Evolutionary conservation across 345 rosid species (phyloP), one percentile per base, ranked within the genome.

Genomic region (Bruguiera sexangula): DNA sequence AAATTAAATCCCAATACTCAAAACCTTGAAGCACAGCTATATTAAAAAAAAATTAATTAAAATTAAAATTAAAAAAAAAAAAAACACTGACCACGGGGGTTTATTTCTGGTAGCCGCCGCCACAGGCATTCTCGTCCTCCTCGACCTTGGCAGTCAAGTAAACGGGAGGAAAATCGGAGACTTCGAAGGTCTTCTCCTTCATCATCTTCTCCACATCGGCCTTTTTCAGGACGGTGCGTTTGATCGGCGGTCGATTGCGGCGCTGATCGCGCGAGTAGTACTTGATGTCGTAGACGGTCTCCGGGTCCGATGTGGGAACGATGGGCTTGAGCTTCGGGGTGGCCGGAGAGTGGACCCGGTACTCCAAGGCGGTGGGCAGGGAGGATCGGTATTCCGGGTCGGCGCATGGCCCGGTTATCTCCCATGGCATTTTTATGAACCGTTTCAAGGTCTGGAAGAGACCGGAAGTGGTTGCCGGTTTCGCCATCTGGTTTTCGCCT

Each of bases 381-480:
- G 99, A 73, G 11, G 67, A 60, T 6, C 43, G 63, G 86, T 89
- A 95, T 66, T 95, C 99, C 13, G 99, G 99, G 75, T 82, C 77
- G 65, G 93, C 88, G 82, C 95, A 88, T 6, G 97, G 96, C 10
- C 97, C 99, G 13, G 96, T 95, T 22, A 92, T 84, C 73, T 92
- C 96, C 99, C 97, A 95, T 6, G 99, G 99, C 78, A 89, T 87
- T 83, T 90, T 95, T 50, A 95, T 67, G 85, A 75, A 95, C 4
- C 89, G 81, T 73, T 74, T 85, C 1, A 92, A 88, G 76, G 71
- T 84, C 75, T 90, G 91, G 63, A 89, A 46, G 59, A 90, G 68
- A 56, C 91, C 83, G 53, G 85, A 66, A 36, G 82, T 36, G 46
- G 87, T 85, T 34, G 63, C 74, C 53, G 87, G 68, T 77, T 92